A percentile compares a stretch with the other conserved stretches of the same genome.
Evolutionary conservation across 371 early-diverging fungal species (phyloP).

Genomic region (Circinella umbellata): DNA sequence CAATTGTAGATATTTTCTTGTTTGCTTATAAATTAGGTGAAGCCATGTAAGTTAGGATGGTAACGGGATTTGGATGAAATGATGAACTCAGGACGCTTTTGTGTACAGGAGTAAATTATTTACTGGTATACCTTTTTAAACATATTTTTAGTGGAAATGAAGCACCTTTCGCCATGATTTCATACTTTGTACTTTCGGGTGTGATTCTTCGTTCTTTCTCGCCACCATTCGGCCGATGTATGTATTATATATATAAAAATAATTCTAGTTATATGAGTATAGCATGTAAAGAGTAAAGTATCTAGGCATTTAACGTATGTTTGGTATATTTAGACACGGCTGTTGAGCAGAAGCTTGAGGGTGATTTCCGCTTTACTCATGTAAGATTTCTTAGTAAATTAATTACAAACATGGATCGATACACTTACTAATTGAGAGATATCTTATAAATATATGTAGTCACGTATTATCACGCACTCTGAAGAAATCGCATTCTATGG

Average conservation of each 20-base stretch:
- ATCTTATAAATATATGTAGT: conserved; percentile 35
- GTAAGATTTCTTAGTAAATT: conserved; percentile 32
- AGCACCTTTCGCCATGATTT: conserved; percentile 82
- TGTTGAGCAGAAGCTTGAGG: conserved; percentile 79
- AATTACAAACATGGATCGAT: not conserved
- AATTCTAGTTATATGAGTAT: too few relatives aligned
- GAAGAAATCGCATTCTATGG: conserved; percentile 91
- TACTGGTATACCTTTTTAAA: too few relatives aligned
- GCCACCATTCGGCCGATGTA: conserved; percentile 86
- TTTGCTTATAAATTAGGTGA: conserved; percentile 87
- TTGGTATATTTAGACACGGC: conserved; percentile 63
- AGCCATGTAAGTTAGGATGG: conserved; percentile 63
- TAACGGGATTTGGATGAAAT: too few relatives aligned
- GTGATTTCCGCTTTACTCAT: conserved; percentile 86
- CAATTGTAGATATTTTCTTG: conserved; percentile 81
- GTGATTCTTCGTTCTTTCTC: conserved; percentile 77
- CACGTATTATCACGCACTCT: conserved; percentile 82
- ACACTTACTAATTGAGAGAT: too few relatives aligned
- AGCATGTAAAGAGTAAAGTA: too few relatives aligned
- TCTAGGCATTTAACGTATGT: too few relatives aligned
- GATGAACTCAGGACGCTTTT: too few relatives aligned
- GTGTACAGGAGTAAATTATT: too few relatives aligned
- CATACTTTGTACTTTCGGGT: conserved; percentile 80
- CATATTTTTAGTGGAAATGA: conserved; percentile 55
- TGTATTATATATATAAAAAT: conserved; percentile 8